Evolutionary conservation across 192 early-diverging fungal genomes (phyloP).

Genomic region (Allomyces macrogynus): DNA sequence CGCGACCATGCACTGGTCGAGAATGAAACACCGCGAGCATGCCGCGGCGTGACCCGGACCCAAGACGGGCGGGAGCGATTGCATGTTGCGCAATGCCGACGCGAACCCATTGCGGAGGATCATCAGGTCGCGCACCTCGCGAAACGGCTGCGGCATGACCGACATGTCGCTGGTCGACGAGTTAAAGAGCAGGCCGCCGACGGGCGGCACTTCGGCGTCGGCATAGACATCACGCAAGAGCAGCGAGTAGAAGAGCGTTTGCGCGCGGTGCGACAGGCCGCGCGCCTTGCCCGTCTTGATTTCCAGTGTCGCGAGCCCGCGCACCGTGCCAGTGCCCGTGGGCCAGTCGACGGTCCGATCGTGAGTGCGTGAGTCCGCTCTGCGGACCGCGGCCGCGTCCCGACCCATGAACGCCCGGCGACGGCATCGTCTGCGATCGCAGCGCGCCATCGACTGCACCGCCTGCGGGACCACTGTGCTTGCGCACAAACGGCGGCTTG

Average conservation of each 20-base stretch:
- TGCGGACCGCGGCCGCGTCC: neutral
- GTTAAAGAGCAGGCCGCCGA: neutral
- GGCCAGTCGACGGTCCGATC: too few species aligned
- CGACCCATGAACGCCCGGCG: neutral
- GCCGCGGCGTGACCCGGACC: conserved; percentile 13
- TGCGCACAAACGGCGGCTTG: too few species aligned
- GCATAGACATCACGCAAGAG: conserved; percentile 41
- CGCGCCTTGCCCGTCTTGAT: conserved; percentile 61
- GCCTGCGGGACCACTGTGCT: too few species aligned
- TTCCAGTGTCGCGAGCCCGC: conserved; percentile 53
- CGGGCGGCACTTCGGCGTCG: neutral
- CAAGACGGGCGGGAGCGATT: conserved; percentile 48
- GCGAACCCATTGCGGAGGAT: conserved; percentile 59
- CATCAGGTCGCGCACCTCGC: conserved; percentile 53
- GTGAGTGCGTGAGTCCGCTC: neutral
- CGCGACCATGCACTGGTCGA: conserved; percentile 42
- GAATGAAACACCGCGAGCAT: conserved; percentile 48
- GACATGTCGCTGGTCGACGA: conserved; percentile 32
- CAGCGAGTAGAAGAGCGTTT: conserved; percentile 66
- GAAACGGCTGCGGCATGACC: conserved; percentile 28
- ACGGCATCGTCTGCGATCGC: neutral
- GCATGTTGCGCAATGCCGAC: conserved; percentile 14
- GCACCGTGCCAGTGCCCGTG: neutral
- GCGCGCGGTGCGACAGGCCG: conserved; percentile 50
- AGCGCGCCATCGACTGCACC: neutral